These are phyloP conservation scores for Sphenostylis stenocarpa DNA, from an alignment of 306 rosid species.

Conservation along the genomic window DNA sequence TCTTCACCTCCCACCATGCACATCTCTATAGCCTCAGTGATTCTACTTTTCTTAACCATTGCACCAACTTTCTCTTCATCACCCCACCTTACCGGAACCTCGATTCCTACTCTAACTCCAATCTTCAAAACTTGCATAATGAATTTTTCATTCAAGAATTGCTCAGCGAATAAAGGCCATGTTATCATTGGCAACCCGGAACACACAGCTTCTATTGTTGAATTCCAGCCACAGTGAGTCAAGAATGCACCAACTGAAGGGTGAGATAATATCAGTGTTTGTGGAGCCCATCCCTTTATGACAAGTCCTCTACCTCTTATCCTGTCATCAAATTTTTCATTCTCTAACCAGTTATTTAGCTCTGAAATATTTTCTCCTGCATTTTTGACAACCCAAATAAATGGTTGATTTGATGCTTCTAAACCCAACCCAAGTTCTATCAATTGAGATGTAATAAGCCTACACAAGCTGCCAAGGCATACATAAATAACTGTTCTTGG, in stretches of 20 bases:
- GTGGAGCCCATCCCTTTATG: slow-evolving; percentile 24
- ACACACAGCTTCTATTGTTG: slow-evolving; percentile 51
- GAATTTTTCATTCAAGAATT: slow-evolving; percentile 57
- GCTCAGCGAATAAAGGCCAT: slow-evolving; percentile 65
- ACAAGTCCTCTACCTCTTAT: slow-evolving; percentile 51
- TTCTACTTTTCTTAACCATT: slow-evolving; percentile 39
- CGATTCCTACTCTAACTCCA: slow-evolving; percentile 57
- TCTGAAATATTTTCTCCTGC: slow-evolving; percentile 27
- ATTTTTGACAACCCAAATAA: slow-evolving; percentile 57
- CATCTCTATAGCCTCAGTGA: slow-evolving; percentile 18
- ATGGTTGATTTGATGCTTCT: slow-evolving; percentile 52
- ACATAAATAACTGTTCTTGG: slow-evolving; percentile 53
- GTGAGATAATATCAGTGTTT: slow-evolving; percentile 35
- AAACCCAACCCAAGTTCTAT: slow-evolving; percentile 51
- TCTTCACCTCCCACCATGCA: slow-evolving; percentile 11
- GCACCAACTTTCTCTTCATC: slow-evolving; percentile 56
- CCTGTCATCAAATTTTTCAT: slow-evolving; percentile 50
- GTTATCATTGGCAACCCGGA: slow-evolving; percentile 59
- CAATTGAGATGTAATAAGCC: slow-evolving; percentile 47
- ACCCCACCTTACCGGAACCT: slow-evolving; percentile 54
- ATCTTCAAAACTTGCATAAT: slow-evolving; percentile 47
- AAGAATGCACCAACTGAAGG: slow-evolving; percentile 53
- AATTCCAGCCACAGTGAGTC: slow-evolving; percentile 80
- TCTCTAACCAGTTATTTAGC: slow-evolving; percentile 49
- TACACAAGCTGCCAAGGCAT: slow-evolving; percentile 60